These are phyloP conservation scores for Eucalyptus dawsonii DNA, from an alignment of 345 rosid species.

Conservation along the genomic window DNA sequence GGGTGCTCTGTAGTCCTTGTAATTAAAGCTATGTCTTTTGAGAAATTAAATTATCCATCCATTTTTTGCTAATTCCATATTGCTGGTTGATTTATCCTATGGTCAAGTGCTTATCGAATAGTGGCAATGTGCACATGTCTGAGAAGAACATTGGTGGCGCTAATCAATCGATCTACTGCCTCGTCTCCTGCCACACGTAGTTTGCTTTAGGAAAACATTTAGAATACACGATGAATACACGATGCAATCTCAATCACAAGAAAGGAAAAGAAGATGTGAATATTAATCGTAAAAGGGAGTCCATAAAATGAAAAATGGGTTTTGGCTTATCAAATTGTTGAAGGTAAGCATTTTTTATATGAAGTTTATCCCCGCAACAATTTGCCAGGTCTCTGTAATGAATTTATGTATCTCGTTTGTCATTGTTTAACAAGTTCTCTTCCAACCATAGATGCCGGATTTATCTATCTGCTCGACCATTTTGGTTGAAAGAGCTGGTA, in stretches of 20 bases:
- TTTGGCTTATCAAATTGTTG: background rate
- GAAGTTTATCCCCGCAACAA: background rate
- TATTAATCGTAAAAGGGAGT: background rate
- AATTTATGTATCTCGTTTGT: background rate
- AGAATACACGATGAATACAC: background rate
- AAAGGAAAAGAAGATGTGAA: background rate
- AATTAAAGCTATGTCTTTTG: background rate
- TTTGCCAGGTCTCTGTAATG: background rate
- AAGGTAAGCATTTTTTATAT: background rate
- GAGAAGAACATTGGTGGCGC: background rate
- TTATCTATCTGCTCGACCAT: background rate
- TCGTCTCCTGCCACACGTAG: background rate
- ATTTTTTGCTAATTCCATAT: background rate
- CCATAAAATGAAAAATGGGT: background rate
- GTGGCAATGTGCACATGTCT: background rate
- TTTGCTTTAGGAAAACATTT: background rate
- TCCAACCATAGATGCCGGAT: background rate
- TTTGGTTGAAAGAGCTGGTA: background rate
- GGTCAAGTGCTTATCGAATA: background rate
- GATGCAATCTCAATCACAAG: background rate
- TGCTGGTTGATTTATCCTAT: background rate
- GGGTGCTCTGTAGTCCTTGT: background rate
- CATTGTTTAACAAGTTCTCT: background rate
- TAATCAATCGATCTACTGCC: background rate
- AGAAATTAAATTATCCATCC: background rate